Conservation (phyloP, 805 yeast genomes). For the Yueomyces sp. region DNA sequence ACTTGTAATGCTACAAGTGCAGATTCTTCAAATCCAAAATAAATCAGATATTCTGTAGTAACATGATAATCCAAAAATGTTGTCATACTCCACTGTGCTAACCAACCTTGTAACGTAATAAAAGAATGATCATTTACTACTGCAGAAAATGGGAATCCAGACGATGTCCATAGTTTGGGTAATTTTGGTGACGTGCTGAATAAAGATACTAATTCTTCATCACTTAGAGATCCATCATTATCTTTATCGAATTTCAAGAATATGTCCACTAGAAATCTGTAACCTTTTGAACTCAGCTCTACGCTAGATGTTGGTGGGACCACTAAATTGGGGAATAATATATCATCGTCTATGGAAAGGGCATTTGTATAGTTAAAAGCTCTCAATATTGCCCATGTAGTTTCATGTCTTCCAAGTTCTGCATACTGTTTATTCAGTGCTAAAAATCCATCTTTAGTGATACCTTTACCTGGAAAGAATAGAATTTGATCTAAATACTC, state of each 20-base stretch:
- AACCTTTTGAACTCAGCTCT: conserved; percentile 86
- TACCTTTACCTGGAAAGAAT: conserved; percentile 34
- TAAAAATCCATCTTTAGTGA: conserved; percentile 65
- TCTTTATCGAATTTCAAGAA: conserved; percentile 83
- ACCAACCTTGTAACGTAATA: conserved; percentile 94
- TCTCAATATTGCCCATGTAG: conserved; percentile 89
- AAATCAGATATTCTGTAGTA: conserved; percentile 79
- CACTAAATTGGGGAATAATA: conserved; percentile 67
- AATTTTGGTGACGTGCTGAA: conserved; percentile 90
- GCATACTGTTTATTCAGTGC: conserved; percentile 70
- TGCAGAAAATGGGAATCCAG: conserved; percentile 75
- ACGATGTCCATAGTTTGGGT: conserved; percentile 75
- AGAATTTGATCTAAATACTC: conserved; percentile 28
- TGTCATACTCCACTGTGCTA: conserved; percentile 97
- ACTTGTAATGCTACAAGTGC: conserved; percentile 50
- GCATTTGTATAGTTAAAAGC: conserved; percentile 88
- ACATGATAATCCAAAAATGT: conserved; percentile 75
- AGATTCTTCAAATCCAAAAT: conserved; percentile 67
- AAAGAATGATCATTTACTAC: conserved; percentile 83
- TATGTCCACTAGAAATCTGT: conserved; percentile 79
- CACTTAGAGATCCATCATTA: conserved; percentile 89
- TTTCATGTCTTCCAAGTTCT: conserved; percentile 88
- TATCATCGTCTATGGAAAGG: conserved; percentile 64
- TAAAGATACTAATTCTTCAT: conserved; percentile 49
- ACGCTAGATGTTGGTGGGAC: conserved; percentile 67